Evolutionary conservation across 164 flowering plant species (phyloP).

Genomic region (Platanus orientalis): DNA sequence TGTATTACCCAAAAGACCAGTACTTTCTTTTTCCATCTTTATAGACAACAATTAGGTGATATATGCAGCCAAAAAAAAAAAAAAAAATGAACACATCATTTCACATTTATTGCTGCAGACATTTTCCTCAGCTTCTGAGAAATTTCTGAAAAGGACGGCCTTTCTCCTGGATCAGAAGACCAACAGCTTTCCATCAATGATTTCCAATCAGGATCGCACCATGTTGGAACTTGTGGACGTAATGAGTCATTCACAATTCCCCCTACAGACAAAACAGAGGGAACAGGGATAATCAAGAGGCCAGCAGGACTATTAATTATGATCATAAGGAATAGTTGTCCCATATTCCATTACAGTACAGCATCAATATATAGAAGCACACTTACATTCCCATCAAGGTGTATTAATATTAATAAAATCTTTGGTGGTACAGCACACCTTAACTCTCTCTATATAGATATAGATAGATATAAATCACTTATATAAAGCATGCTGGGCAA

Average conservation of each 20-base stretch:
- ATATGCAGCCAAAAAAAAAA: constrained; percentile 17
- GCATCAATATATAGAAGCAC: too few relatives aligned
- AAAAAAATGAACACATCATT: constrained; percentile 36
- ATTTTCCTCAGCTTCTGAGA: constrained; percentile 83
- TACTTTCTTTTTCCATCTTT: constrained; percentile 16
- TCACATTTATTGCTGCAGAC: constrained; percentile 89
- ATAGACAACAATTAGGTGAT: constrained; percentile 13
- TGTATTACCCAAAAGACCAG: constrained; percentile 15
- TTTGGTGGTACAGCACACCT: too few relatives aligned
- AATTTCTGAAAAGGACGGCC: constrained; percentile 88
- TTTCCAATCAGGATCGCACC: constrained; percentile 99
- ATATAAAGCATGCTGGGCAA: too few relatives aligned
- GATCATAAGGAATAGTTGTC: too few relatives aligned
- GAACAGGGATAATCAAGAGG: neutral
- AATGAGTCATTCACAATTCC: constrained; percentile 91
- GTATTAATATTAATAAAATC: too few relatives aligned
- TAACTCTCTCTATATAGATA: too few relatives aligned
- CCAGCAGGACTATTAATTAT: neutral
- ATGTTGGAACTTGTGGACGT: constrained; percentile 83
- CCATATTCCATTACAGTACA: too few relatives aligned
- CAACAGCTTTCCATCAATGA: constrained; percentile 93
- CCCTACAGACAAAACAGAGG: constrained; percentile 37
- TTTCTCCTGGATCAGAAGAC: constrained; percentile 75
- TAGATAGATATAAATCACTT: too few relatives aligned
- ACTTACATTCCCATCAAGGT: too few relatives aligned